phyloP scores from a whole-genome alignment of 768 basidiomycete species.

The Symmetrospora coprosmae region DNA sequence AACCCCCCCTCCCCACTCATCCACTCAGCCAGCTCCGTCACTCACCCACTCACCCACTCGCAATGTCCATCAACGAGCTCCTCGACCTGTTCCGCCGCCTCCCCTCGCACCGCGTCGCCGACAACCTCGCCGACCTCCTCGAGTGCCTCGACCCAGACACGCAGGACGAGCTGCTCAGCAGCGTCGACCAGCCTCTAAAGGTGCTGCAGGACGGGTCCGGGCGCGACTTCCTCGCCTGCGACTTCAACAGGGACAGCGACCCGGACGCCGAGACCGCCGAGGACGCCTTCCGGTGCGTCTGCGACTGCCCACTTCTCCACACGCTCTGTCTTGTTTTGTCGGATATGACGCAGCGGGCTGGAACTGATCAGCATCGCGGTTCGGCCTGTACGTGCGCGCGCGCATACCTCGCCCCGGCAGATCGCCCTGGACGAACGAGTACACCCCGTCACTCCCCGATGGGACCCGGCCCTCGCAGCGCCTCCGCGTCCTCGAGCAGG shows the following conservation, averaged over 20 bases:
- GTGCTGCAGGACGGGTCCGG: constrained; percentile 68
- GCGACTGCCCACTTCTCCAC: not conserved
- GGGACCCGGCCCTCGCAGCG: constrained; percentile 72
- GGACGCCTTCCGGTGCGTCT: constrained; percentile 10
- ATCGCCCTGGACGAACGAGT: constrained; percentile 97
- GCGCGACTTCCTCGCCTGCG: constrained; percentile 57
- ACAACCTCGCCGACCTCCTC: constrained; percentile 70
- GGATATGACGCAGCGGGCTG: not conserved
- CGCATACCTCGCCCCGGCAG: constrained; percentile 40
- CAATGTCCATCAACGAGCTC: constrained; percentile 2
- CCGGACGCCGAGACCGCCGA: not conserved
- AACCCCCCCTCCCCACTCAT: too few species aligned
- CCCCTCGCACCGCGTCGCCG: constrained; percentile 76
- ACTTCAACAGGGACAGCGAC: constrained; percentile 33
- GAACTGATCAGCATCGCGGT: not conserved
- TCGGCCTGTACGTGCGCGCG: not conserved
- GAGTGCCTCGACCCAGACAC: constrained; percentile 58
- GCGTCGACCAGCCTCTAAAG: constrained; percentile 85
- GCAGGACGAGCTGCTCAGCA: constrained; percentile 84
- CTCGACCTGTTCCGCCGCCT: constrained; percentile 48
- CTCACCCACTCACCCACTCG: not conserved
- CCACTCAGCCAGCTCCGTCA: not conserved
- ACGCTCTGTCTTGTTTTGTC: not conserved
- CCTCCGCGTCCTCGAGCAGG: constrained; percentile 76
- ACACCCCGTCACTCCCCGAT: constrained; percentile 55